Percentiles rank a stretch among this genome's conserved stretches.
Evolutionary conservation across 305 asterid species (phyloP).

Genomic region (Striga hermonthica): DNA sequence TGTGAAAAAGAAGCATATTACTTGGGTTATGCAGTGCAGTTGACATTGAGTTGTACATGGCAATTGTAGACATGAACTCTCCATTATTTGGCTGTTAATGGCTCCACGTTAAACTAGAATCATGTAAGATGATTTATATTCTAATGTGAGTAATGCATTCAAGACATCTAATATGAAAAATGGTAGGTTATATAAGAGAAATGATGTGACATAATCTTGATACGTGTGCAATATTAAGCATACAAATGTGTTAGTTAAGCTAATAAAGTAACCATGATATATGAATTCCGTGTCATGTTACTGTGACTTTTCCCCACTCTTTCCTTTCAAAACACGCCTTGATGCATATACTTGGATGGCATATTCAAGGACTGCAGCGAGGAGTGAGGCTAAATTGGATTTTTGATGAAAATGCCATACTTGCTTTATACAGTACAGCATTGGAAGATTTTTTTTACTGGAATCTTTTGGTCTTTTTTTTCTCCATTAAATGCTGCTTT

Average conservation of each 20-base stretch:
- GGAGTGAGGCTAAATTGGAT: not conserved
- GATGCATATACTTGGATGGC: not conserved
- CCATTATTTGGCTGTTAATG: too few species aligned
- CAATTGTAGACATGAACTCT: too few species aligned
- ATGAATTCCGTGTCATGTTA: not conserved
- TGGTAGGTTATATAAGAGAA: constrained; percentile 10
- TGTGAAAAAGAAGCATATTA: too few species aligned
- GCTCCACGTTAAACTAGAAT: too few species aligned
- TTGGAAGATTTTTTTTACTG: not conserved
- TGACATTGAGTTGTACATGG: too few species aligned
- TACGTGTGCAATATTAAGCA: constrained; percentile 5
- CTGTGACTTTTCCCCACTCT: constrained; percentile 17
- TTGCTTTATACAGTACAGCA: not conserved
- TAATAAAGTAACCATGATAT: not conserved
- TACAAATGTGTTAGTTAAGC: constrained; percentile 2
- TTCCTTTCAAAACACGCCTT: not conserved
- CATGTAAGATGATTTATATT: too few species aligned
- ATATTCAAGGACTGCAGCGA: not conserved
- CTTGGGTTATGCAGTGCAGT: too few species aligned
- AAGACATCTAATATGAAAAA: not conserved
- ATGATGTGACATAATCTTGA: constrained; percentile 6
- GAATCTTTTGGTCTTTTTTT: not conserved
- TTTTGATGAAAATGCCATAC: not conserved
- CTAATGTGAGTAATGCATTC: constrained; percentile 6
- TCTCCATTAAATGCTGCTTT: constrained; percentile 4